Evolutionary conservation across 2,329 filamentous ascomycete genomes (phyloP).

Genomic region (Arthrobotrys musiformis): DNA sequence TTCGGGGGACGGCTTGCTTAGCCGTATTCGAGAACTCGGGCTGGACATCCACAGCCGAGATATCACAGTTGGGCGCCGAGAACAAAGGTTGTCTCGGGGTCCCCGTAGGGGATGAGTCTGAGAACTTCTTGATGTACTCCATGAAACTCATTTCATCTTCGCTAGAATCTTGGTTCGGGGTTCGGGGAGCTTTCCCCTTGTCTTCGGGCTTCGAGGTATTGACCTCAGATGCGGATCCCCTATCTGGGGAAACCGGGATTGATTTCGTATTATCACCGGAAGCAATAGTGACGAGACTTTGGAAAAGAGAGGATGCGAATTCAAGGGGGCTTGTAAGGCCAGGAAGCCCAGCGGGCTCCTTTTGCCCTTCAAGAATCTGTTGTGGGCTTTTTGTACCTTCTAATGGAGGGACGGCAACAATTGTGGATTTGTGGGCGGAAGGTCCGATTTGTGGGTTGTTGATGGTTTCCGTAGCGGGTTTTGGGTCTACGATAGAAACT

Average conservation of each 20-base stretch:
- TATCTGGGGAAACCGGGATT: neutral
- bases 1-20: conserved; percentile 17
- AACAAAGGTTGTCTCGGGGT: neutral
- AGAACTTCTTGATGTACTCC: conserved; percentile 42
- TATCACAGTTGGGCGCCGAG: neutral
- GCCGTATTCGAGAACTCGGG: neutral
- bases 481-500: neutral
- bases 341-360: neutral
- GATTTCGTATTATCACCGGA: conserved; percentile 1
- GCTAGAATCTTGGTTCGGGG: conserved; percentile 27
- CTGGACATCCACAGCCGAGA: neutral
- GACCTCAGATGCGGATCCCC: neutral
- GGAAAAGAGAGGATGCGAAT: conserved; percentile 28
- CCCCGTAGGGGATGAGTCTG: conserved; percentile 20
- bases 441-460: neutral
- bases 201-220: neutral
- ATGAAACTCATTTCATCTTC: conserved; percentile 49
- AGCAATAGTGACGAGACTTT: conserved; percentile 37
- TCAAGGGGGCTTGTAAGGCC: neutral
- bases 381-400: neutral
- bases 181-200: neutral
- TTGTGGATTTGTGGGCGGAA: neutral
- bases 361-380: neutral
- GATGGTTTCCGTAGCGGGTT: neutral
- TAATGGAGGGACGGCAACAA: neutral